A percentile compares a stretch with the other conserved stretches of the same genome.
Conservation (phyloP, 345 rosid species). For the Acer campestre region DNA sequence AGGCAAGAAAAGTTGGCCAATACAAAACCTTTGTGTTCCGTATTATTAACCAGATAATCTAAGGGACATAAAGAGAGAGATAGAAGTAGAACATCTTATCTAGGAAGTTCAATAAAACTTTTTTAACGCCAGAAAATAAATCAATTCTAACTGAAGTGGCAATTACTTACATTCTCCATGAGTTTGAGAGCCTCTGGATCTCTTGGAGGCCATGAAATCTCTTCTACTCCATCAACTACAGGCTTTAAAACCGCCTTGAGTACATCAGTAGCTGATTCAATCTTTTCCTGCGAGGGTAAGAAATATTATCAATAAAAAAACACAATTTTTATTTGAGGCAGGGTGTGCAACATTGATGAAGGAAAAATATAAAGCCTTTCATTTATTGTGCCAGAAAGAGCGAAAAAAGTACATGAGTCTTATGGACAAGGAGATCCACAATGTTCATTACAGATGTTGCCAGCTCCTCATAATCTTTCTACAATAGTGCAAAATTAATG, state of each 20-base stretch:
- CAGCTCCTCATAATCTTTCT: constrained; percentile 94
- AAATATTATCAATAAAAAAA: neutral
- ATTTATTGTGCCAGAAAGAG: neutral
- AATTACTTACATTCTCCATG: constrained; percentile 65
- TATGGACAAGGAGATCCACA: constrained; percentile 80
- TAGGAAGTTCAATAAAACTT: neutral
- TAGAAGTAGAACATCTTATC: neutral
- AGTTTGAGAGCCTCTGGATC: constrained; percentile 64
- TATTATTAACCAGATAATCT: neutral
- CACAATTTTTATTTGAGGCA: neutral
- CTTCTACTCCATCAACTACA: constrained; percentile 65
- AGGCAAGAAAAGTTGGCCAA: constrained; percentile 9
- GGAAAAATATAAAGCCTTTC: neutral
- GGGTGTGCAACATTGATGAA: neutral
- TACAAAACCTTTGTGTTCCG: neutral
- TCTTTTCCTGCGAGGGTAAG: constrained; percentile 62
- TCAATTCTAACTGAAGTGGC: constrained; percentile 7
- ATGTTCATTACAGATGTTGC: constrained; percentile 78
- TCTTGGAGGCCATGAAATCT: constrained; percentile 82
- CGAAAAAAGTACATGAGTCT: constrained; percentile 58
- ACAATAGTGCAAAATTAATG: constrained; percentile 31
- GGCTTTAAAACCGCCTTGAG: constrained; percentile 76
- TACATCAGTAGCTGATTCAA: constrained; percentile 83
- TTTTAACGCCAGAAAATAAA: neutral
- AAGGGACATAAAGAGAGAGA: neutral